phyloP scores from a whole-genome alignment of 768 basidiomycete genomes.

The Pisolithus orientalis region DNA sequence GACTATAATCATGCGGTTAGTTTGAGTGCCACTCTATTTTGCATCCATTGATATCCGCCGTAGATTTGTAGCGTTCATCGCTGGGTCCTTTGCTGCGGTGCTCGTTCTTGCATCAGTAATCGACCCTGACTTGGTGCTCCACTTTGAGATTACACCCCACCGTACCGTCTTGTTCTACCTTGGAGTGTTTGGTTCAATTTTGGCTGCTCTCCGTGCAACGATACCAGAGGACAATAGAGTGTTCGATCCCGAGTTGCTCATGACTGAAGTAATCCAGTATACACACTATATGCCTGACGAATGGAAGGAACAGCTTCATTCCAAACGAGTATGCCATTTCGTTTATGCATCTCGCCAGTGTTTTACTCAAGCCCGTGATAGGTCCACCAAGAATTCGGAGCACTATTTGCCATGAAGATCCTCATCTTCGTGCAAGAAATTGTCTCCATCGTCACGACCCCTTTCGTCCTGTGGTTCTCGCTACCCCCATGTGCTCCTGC shows the following conservation, averaged over 20 bases:
- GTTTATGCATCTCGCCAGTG: conserved; percentile 3
- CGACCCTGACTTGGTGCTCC: conserved; percentile 89
- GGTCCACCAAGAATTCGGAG: conserved; percentile 89
- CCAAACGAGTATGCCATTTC: conserved; percentile 55
- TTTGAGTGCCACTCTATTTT: conserved; percentile 3
- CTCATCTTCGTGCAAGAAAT: conserved; percentile 84
- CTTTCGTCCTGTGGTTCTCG: conserved; percentile 90
- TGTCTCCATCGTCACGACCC: conserved; percentile 86
- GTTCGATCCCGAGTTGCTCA: conserved; percentile 88
- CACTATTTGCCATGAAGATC: conserved; percentile 91
- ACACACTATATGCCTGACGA: conserved; percentile 95
- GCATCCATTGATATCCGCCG: neutral
- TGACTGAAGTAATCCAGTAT: conserved; percentile 87
- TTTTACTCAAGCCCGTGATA: conserved; percentile 22
- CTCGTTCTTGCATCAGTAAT: conserved; percentile 86
- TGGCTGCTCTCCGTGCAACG: conserved; percentile 92
- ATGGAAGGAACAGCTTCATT: conserved; percentile 87
- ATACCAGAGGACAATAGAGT: conserved; percentile 91
- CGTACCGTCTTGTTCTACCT: conserved; percentile 93
- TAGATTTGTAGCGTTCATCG: conserved; percentile 93
- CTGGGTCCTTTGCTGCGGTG: conserved; percentile 95
- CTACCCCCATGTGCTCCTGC: conserved; percentile 84
- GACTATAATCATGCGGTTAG: conserved; percentile 83
- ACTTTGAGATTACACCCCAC: conserved; percentile 92
- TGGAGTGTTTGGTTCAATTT: conserved; percentile 76